Evolutionary conservation across 768 basidiomycete genomes (phyloP), one percentile per base, ranked within the genome.

Genomic region (Termitomyces sp.): DNA sequence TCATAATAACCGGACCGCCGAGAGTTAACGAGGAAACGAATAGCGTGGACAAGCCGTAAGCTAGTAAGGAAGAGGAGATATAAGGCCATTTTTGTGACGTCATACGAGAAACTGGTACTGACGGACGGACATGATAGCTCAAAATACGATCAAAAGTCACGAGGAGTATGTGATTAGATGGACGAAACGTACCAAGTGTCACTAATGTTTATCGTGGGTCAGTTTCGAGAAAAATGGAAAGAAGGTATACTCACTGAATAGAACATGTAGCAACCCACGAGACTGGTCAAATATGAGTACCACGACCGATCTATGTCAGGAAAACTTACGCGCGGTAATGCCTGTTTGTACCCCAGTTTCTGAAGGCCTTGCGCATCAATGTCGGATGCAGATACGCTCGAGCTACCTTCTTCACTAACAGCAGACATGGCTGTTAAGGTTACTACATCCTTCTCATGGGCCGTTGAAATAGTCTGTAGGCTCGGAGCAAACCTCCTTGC

Each of bases 121-220:
- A 83, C 82, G 82, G 54, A 84, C 82, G 40, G 82, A 80, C 72
- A 83, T 77, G 30, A 84, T 83, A 10, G 82, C 82, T 83, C 42
- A 24, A 32, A 50, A 51, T 14, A 14, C 12, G 34, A 42, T 17
- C n/a, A n/a, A 42, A 42, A 12, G 19, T 17, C n/a, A 38, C 61
- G 34, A 64, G 17, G 5, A 42, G 7, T 32, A 54, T 8, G 5
- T 3, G 43, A 45, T 35, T 14, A 24, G 21, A 45, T 19, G 9
- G 17, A 21, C 41, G 9, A 37, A 10, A 64, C 69, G 17, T 56
- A 81, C 80, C 77, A 32, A 82, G 68, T 2, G 76, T 71, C 81
- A 81, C 79, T 81, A 2, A 22, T 11, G 2, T 22, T 35, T 10
- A 26, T 26, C 6, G 10, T 17, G 21, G 9, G 50, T 53, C 35